Evolutionary conservation across 495 filamentous ascomycete species (phyloP), one percentile per base, ranked within the genome.

Genomic region (Melanomma pulvis-pyrius): DNA sequence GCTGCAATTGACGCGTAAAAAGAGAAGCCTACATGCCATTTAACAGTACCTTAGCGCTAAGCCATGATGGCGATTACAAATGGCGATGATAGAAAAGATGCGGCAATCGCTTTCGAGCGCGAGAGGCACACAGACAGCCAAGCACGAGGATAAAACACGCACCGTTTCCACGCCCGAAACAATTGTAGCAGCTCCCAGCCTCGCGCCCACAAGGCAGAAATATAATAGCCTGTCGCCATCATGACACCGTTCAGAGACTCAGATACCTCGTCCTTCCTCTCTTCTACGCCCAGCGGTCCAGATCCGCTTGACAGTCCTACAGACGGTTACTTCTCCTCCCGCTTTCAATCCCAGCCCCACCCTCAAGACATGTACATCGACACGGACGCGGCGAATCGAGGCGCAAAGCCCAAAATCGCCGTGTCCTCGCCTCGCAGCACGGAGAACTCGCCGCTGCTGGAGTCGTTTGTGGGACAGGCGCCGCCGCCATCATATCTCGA

Each of bases 401-500:
- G 25, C 39, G 5, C 34, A 11, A 67, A 61, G 58, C 34, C 41
- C 19, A 30, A 48, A n/a, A 41, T 48, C 1, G 21, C 21, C 1
- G 28, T 52, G 5, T 19, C 19, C 19, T 34, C 50, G 1, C 56
- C 56, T 28, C 25, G 29, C 11, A 62, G 49, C 44, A 13, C 17
- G n/a, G 26, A 19, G 1, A 12, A 24, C 9, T 50, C 48, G 7
- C 21, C 48, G 25, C 47, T 48, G 22, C 30, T 28, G 25, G 28
- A 61, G 19, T 44, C 49, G 1, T 67, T 67, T 51, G 39, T 67
- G 2, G 58, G 58, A 4, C 64, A 67, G 36, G 57, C 47, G 4
- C 49, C 64, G 9, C 64, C 64, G 15, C 63, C 63, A 3, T 46
- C 47, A 2, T 67, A 67, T 34, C 57, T 67, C 15, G 64, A 67